Evolutionary conservation across 345 rosid species (phyloP).

Genomic region (Nasturtium officinale): DNA sequence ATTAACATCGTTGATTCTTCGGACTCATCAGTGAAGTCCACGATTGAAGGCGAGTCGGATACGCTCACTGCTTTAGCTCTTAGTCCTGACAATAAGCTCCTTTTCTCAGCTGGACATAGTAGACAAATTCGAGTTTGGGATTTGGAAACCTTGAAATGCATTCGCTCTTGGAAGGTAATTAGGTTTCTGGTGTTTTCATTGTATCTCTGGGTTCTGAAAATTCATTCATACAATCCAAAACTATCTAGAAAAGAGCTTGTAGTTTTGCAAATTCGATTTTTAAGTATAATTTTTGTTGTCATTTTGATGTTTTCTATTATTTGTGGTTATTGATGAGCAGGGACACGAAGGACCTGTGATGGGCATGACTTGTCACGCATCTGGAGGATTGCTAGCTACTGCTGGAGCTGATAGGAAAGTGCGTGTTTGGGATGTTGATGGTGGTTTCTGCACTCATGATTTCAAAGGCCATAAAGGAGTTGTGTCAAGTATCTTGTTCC

Average conservation of each 20-base stretch:
- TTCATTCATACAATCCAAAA: not conserved
- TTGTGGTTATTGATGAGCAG: conserved; percentile 44
- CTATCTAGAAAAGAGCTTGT: not conserved
- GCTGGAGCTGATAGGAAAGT: conserved; percentile 99
- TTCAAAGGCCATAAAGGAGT: conserved; percentile 95
- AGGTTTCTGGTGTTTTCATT: not conserved
- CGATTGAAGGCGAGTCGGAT: conserved; percentile 70
- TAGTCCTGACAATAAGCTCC: conserved; percentile 75
- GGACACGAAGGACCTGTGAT: conserved; percentile 93
- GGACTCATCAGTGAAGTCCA: conserved; percentile 59
- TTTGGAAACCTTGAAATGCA: conserved; percentile 65
- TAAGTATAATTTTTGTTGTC: not conserved
- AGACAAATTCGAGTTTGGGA: conserved; percentile 94
- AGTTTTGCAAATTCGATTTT: not conserved
- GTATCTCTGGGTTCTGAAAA: not conserved
- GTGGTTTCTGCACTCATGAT: conserved; percentile 93
- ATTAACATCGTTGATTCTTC: conserved; percentile 73
- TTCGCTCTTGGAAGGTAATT: conserved; percentile 91
- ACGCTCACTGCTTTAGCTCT: conserved; percentile 76
- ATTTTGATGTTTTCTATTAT: not conserved
- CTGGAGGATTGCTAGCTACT: conserved; percentile 94
- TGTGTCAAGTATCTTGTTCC: conserved; percentile 74
- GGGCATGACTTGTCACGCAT: conserved; percentile 91
- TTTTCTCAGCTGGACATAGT: conserved; percentile 92
- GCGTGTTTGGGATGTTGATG: conserved; percentile 96